A percentile compares a stretch with the other conserved stretches of the same genome.
These are phyloP conservation scores for Colletotrichum sp. DNA, from an alignment of 2,329 filamentous ascomycete species.

Conservation along the genomic window DNA sequence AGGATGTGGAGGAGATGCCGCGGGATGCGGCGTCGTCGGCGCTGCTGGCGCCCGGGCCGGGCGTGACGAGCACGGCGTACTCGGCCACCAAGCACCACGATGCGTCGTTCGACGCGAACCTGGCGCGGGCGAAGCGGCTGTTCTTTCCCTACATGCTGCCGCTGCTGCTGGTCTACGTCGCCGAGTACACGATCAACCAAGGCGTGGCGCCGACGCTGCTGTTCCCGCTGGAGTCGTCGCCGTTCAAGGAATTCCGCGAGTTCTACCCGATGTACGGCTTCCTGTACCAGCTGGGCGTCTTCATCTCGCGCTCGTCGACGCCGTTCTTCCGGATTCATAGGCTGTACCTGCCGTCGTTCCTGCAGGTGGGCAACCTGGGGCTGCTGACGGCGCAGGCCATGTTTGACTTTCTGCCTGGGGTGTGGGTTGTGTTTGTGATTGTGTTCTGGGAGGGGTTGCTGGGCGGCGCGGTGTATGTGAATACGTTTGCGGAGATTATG, in stretches of 20 bases:
- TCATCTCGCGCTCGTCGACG: constrained; percentile 89
- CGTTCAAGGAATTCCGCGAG: constrained; percentile 80
- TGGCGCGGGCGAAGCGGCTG: constrained; percentile 71
- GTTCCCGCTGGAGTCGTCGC: constrained; percentile 78
- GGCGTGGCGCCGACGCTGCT: constrained; percentile 89
- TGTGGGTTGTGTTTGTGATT: constrained; percentile 84
- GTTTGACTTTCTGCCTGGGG: constrained; percentile 80
- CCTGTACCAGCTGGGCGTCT: constrained; percentile 94
- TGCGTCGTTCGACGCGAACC: constrained; percentile 47
- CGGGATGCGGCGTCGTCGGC: constrained; percentile 50
- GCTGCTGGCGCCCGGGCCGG: constrained; percentile 50
- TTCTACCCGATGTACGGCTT: constrained; percentile 97
- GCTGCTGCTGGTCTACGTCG: constrained; percentile 88
- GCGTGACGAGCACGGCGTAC: constrained; percentile 44
- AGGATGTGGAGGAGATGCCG: constrained; percentile 38
- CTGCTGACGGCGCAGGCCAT: constrained; percentile 79
- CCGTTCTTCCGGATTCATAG: constrained; percentile 83
- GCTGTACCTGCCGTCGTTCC: constrained; percentile 80
- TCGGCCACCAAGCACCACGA: constrained; percentile 32
- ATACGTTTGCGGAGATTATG: constrained; percentile 93
- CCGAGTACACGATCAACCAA: constrained; percentile 98
- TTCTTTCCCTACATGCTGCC: constrained; percentile 89
- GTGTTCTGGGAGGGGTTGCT: constrained; percentile 95
- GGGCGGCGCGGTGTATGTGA: constrained; percentile 92
- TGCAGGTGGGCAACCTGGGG: constrained; percentile 81